A percentile compares a stretch with the other conserved stretches of the same genome.
These are phyloP conservation scores for Aspergillus puulaauensis DNA, from an alignment of 2,329 filamentous ascomycete genomes.

Conservation along the genomic window DNA sequence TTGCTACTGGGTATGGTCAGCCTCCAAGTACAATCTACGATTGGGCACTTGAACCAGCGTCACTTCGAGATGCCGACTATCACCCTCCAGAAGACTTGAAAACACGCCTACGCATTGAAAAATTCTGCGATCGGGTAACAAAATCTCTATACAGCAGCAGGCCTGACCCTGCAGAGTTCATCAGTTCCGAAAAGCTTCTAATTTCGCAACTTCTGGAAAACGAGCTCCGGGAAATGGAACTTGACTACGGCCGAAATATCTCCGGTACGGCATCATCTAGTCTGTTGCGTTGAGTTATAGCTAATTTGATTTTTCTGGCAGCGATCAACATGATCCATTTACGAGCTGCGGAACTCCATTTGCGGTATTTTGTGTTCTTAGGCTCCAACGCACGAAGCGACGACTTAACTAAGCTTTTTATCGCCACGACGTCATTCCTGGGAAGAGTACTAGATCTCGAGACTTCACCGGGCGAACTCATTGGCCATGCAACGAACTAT, in stretches of 20 bases:
- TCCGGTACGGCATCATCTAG: slow-evolving; percentile 25
- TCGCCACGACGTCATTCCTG: slow-evolving; percentile 47
- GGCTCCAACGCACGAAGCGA: slow-evolving; percentile 44
- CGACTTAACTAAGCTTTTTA: slow-evolving; percentile 44
- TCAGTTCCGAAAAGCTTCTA: slow-evolving; percentile 42
- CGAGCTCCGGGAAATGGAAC: slow-evolving; percentile 51
- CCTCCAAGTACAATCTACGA: slow-evolving; percentile 62
- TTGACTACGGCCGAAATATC: slow-evolving; percentile 47
- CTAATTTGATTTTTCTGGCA: slow-evolving; percentile 12
- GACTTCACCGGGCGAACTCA: slow-evolving; percentile 45
- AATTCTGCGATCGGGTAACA: slow-evolving; percentile 59
- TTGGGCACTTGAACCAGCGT: slow-evolving; percentile 52
- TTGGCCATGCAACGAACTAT: slow-evolving; percentile 58
- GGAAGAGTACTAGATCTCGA: slow-evolving; percentile 46
- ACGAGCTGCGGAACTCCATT: slow-evolving; percentile 45
- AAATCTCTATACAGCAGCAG: slow-evolving; percentile 56
- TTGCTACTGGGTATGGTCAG: slow-evolving; percentile 64
- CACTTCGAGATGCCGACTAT: slow-evolving; percentile 45
- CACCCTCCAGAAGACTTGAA: slow-evolving; percentile 51
- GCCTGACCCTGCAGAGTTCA: slow-evolving; percentile 52
- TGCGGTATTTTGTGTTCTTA: slow-evolving; percentile 48
- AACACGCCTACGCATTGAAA: slow-evolving; percentile 55
- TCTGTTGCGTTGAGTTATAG: slow-evolving; percentile 3
- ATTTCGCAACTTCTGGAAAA: slow-evolving; percentile 45
- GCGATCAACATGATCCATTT: slow-evolving; percentile 49